phyloP scores from a whole-genome alignment of 176 grass and related monocot genomes.

The Elaeis guineensis region DNA sequence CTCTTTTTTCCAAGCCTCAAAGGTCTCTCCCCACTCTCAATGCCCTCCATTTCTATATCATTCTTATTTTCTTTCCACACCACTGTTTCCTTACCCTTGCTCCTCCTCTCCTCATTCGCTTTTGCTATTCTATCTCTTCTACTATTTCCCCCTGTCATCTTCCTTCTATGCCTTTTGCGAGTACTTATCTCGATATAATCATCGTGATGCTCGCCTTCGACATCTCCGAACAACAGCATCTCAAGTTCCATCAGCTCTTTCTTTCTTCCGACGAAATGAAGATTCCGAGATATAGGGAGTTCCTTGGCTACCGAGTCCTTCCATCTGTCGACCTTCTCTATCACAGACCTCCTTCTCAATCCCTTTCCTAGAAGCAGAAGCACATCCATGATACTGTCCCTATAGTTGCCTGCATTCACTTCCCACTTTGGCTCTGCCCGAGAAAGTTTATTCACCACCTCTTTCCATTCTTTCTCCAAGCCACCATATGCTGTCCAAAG shows the following conservation, averaged over 20 bases:
- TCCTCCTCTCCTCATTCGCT: neutral
- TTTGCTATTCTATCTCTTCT: neutral
- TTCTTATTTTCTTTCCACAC: slow-evolving; percentile 1
- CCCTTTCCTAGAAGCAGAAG: slow-evolving; percentile 26
- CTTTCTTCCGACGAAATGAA: slow-evolving; percentile 33
- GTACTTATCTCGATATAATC: neutral
- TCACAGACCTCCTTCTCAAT: slow-evolving; percentile 25
- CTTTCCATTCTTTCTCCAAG: slow-evolving; percentile 27
- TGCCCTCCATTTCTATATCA: slow-evolving; percentile 8
- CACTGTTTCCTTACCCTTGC: slow-evolving; percentile 14
- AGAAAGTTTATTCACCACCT: slow-evolving; percentile 20
- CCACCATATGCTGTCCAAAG: slow-evolving; percentile 39
- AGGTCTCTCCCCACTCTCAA: neutral
- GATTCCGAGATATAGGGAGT: slow-evolving; percentile 39
- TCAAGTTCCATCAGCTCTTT: slow-evolving; percentile 36
- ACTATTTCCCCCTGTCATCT: neutral
- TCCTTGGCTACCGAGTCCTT: slow-evolving; percentile 19
- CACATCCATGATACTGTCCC: slow-evolving; percentile 26
- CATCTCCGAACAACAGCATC: slow-evolving; percentile 24
- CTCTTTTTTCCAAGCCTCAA: neutral
- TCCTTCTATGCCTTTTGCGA: slow-evolving; percentile 10
- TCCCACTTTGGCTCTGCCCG: slow-evolving; percentile 19
- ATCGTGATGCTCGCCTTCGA: neutral
- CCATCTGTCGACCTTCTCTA: slow-evolving; percentile 26
- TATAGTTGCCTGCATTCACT: slow-evolving; percentile 12